Percentiles rank a stretch among this genome's conserved stretches.
Conservation (phyloP, 768 basidiomycete species). For the Daedaleopsis sinensis region DNA sequence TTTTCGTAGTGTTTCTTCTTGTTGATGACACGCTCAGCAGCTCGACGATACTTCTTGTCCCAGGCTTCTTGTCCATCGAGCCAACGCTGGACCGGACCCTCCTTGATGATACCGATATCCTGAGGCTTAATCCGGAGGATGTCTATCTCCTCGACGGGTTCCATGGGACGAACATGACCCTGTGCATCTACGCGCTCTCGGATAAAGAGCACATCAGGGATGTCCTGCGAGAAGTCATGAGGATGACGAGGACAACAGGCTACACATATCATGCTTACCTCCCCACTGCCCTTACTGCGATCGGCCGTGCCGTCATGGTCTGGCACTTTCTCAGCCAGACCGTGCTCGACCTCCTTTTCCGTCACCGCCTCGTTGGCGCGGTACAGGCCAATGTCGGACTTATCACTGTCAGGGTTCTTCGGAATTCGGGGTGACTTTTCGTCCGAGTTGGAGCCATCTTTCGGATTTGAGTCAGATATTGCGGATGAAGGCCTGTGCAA, state of each 20-base stretch:
- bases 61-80: slow-evolving; percentile 59
- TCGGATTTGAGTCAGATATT: slow-evolving; percentile 26
- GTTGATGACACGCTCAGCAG: slow-evolving; percentile 45
- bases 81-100: slow-evolving; percentile 71
- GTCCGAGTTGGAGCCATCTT: slow-evolving; percentile 6
- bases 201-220: slow-evolving; percentile 50
- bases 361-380: slow-evolving; percentile 33
- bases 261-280: neutral
- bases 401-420: neutral
- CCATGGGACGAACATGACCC: slow-evolving; percentile 65
- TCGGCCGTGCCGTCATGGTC: neutral
- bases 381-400: slow-evolving; percentile 32
- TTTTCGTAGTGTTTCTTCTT: slow-evolving; percentile 46
- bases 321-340: slow-evolving; percentile 23
- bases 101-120: slow-evolving; percentile 74
- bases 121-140: slow-evolving; percentile 54
- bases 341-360: slow-evolving; percentile 32
- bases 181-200: slow-evolving; percentile 72
- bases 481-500: slow-evolving; percentile 35
- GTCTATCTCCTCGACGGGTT: slow-evolving; percentile 54
- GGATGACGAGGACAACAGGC: neutral
- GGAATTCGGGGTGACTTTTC: neutral
- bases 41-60: slow-evolving; percentile 54
- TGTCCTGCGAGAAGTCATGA: slow-evolving; percentile 13
- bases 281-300: neutral